A percentile compares a stretch with the other conserved stretches of the same genome.
phyloP scores from a whole-genome alignment of 495 filamentous ascomycete genomes.

The Xylaria bambusicola region DNA sequence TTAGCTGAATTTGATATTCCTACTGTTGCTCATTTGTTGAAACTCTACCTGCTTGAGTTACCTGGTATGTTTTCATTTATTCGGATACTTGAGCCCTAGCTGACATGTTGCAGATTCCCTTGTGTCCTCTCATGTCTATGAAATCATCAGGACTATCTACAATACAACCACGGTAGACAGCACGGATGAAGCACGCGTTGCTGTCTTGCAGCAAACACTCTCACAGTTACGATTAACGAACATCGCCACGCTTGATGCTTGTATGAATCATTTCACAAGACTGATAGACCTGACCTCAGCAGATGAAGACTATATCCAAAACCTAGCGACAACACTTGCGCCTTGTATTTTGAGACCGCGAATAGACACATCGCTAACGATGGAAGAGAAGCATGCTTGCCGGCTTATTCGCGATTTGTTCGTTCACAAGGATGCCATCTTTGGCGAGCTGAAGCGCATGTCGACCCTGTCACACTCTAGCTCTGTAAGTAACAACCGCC shows the following conservation, averaged over 20 bases:
- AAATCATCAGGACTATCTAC: slow-evolving; percentile 98
- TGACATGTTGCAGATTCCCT: slow-evolving; percentile 71
- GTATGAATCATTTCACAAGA: slow-evolving; percentile 97
- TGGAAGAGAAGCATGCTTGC: slow-evolving; percentile 92
- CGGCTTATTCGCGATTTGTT: slow-evolving; percentile 93
- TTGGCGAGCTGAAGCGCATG: slow-evolving; percentile 92
- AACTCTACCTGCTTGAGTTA: slow-evolving; percentile 93
- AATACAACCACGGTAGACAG: slow-evolving; percentile 74
- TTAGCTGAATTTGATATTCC: slow-evolving; percentile 88
- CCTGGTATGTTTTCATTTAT: slow-evolving; percentile 63
- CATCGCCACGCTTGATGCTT: slow-evolving; percentile 95
- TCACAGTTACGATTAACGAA: slow-evolving; percentile 94
- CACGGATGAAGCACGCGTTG: slow-evolving; percentile 70
- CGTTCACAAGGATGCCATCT: slow-evolving; percentile 89
- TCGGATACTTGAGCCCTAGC: slow-evolving; percentile 11
- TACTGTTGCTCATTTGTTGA: slow-evolving; percentile 89
- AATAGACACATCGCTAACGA: slow-evolving; percentile 81
- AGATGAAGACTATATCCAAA: slow-evolving; percentile 79
- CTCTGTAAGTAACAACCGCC: slow-evolving; percentile 60
- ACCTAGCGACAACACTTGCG: slow-evolving; percentile 76
- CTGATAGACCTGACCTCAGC: slow-evolving; percentile 96
- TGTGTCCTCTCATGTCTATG: slow-evolving; percentile 97
- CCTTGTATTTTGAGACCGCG: slow-evolving; percentile 88
- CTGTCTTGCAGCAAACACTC: slow-evolving; percentile 93
- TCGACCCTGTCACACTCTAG: slow-evolving; percentile 63